These are phyloP conservation scores for Talaromyces sp. DNA, from an alignment of 2,329 filamentous ascomycete species.

Conservation along the genomic window DNA sequence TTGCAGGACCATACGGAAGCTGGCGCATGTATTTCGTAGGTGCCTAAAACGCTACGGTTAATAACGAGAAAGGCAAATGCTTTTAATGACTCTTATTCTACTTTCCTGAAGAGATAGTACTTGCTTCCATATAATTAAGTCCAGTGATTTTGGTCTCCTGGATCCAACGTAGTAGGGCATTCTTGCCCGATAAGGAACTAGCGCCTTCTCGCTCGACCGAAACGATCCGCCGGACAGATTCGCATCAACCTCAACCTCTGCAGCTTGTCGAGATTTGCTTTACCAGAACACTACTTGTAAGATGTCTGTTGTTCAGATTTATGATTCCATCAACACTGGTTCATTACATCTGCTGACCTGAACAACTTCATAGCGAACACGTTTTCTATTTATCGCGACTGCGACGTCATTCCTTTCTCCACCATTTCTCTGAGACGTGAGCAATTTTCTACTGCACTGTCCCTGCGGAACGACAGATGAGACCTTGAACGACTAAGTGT, in stretches of 20 bases:
- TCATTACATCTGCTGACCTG: background rate
- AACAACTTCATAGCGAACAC: background rate
- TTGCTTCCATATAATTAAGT: background rate
- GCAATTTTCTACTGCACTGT: background rate
- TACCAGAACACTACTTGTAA: background rate
- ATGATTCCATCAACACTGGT: too few relatives aligned
- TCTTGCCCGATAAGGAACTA: slow-evolving; percentile 10
- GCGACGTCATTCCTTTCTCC: slow-evolving; percentile 1
- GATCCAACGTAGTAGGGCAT: background rate
- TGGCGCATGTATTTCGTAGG: background rate
- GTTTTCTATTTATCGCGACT: background rate
- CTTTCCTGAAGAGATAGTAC: background rate
- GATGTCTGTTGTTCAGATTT: background rate
- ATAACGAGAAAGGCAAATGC: too few relatives aligned
- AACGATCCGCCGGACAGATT: background rate
- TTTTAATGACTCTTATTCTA: background rate
- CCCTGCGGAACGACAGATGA: background rate
- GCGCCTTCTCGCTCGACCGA: slow-evolving; percentile 3
- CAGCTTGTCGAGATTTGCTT: background rate
- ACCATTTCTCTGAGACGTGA: background rate
- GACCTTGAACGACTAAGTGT: background rate
- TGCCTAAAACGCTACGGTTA: background rate
- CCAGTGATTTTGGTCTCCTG: background rate
- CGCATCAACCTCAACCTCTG: background rate
- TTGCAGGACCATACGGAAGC: background rate